Evolutionary conservation across 768 basidiomycete species (phyloP).

Genomic region (Lactarius psammicola): DNA sequence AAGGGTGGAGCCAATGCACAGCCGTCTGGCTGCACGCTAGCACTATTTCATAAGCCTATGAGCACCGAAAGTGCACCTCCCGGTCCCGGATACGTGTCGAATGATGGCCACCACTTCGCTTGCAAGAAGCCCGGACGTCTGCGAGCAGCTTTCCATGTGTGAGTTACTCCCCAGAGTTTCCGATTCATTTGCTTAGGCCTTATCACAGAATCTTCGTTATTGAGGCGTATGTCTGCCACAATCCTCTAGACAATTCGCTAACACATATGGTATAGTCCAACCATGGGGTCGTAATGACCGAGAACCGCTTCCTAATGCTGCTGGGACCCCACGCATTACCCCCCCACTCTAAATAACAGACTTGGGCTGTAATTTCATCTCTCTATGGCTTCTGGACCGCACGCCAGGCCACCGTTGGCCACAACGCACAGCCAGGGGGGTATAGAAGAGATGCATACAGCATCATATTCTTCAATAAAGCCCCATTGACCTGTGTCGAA

Average conservation of each 20-base stretch:
- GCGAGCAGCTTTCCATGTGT: constrained; percentile 60
- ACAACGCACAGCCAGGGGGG: constrained; percentile 29
- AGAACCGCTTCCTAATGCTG: constrained; percentile 45
- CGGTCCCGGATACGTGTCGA: constrained; percentile 49
- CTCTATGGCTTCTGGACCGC: constrained; percentile 56
- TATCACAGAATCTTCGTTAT: constrained; percentile 48
- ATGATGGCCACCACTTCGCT: constrained; percentile 53
- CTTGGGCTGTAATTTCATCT: constrained; percentile 57
- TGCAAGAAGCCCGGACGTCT: constrained; percentile 53
- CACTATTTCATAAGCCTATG: constrained; percentile 48
- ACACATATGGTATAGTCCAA: constrained; percentile 38
- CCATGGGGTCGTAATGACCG: constrained; percentile 47
- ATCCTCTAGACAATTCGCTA: neutral
- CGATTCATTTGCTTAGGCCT: neutral
- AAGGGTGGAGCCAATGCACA: constrained; percentile 36
- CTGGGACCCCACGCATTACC: constrained; percentile 41
- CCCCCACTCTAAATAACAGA: constrained; percentile 42
- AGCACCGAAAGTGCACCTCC: constrained; percentile 31
- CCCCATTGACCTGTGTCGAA: constrained; percentile 31
- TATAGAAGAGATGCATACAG: constrained; percentile 53
- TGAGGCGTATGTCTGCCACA: constrained; percentile 39
- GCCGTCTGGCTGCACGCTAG: constrained; percentile 53
- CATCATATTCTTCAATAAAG: constrained; percentile 46
- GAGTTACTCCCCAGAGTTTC: constrained; percentile 31
- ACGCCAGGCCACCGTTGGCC: constrained; percentile 40